Evolutionary conservation across 2,329 filamentous ascomycete genomes (phyloP).

Genomic region (Neonectria ditissima): DNA sequence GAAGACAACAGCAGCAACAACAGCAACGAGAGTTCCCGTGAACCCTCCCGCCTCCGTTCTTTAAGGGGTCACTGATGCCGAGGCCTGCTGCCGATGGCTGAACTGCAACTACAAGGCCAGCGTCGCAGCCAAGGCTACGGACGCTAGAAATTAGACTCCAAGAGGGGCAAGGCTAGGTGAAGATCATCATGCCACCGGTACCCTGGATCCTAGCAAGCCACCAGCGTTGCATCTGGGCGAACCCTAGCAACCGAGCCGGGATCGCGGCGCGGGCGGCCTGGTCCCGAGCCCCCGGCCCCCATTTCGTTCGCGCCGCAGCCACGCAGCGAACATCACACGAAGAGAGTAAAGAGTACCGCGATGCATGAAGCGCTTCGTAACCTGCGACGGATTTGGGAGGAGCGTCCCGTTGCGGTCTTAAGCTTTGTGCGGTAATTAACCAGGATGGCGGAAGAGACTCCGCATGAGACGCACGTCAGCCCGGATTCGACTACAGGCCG

Average conservation of each 20-base stretch:
- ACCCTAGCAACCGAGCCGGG: background rate
- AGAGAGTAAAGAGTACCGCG: background rate
- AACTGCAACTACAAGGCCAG: background rate
- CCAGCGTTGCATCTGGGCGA: background rate
- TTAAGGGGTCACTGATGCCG: background rate
- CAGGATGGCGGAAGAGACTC: background rate
- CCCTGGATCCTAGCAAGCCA: background rate
- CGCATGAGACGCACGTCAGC: background rate
- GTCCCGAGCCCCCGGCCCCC: background rate
- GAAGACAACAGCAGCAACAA: background rate
- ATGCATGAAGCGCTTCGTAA: background rate
- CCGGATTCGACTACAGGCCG: no score
- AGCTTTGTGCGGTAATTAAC: background rate
- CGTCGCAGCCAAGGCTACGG: background rate
- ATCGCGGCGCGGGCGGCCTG: background rate
- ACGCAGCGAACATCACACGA: background rate
- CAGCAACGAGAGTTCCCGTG: no score
- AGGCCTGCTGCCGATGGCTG: background rate
- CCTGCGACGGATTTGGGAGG: background rate
- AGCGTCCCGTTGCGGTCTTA: background rate
- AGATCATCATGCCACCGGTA: background rate
- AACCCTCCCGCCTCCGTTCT: background rate
- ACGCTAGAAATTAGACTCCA: background rate
- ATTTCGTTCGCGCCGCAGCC: background rate
- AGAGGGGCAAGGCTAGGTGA: background rate